Percentiles rank a stretch among this genome's conserved stretches.
Evolutionary conservation across 1,284 basidiomycete genomes (phyloP).

Genomic region (Ustilago shanxiensis): DNA sequence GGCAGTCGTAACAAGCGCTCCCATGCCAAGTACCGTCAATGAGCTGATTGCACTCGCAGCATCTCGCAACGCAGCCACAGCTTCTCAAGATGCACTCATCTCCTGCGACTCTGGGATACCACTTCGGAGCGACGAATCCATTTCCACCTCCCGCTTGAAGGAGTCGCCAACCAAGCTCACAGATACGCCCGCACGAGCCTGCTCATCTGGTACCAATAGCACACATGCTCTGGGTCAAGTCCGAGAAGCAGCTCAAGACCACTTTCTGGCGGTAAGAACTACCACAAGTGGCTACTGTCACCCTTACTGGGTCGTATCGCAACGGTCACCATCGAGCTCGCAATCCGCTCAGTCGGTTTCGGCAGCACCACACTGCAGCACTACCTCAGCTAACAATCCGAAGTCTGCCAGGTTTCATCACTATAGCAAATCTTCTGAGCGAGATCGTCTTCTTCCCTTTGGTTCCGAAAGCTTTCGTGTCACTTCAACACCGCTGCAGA

Average conservation of each 20-base stretch:
- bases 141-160: not conserved
- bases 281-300: not conserved
- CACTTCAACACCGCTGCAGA: constrained; percentile 4
- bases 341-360: not conserved
- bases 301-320: not conserved
- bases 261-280: not conserved
- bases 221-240: no score
- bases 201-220: no score
- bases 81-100: not conserved
- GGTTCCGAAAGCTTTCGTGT: not conserved
- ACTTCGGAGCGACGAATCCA: not conserved
- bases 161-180: not conserved
- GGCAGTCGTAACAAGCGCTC: not conserved
- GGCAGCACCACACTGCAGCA: not conserved
- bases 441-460: not conserved
- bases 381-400: not conserved
- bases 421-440: not conserved
- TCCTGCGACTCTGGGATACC: not conserved
- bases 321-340: not conserved
- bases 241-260: not conserved
- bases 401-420: no score
- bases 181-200: not conserved
- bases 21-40: not conserved
- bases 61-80: not conserved
- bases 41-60: no score